Evolutionary conservation across 139 green algal species (phyloP).

Genomic region (Chlamydomonas incerta): DNA sequence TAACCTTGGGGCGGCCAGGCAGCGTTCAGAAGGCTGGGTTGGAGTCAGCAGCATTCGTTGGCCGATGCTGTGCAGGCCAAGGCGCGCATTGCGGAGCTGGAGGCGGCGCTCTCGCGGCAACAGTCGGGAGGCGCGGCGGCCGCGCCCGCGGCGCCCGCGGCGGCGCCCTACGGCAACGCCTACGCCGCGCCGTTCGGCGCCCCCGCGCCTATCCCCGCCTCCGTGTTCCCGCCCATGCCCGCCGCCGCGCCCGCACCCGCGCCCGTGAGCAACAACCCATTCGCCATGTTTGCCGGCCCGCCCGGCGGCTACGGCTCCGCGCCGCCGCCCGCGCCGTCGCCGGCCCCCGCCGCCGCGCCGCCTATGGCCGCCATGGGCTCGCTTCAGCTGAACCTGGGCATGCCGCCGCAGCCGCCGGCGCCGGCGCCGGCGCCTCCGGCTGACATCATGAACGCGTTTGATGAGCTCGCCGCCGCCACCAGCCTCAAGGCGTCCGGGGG

Average conservation of each 20-base stretch:
- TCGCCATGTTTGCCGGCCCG: not conserved
- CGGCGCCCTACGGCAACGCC: too few species aligned
- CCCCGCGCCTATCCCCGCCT: not conserved
- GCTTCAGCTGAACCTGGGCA: not conserved
- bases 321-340: not conserved
- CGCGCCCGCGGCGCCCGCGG: too few species aligned
- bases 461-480: conserved; percentile 1
- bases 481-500: not conserved
- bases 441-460: conserved; percentile 18
- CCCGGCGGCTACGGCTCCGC: not conserved
- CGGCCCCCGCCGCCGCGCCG: not conserved
- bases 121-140: conserved; percentile 2
- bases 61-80: too few species aligned
- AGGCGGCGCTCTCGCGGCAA: not conserved
- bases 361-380: not conserved
- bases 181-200: not conserved
- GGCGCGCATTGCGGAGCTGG: conserved; percentile 23
- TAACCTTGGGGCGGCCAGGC: too few species aligned
- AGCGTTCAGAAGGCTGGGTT: too few species aligned
- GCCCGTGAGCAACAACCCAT: conserved; percentile 17
- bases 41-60: too few species aligned
- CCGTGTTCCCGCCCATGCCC: not conserved
- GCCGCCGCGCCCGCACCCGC: too few species aligned
- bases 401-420: not conserved
- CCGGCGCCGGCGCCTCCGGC: not conserved